A percentile compares a stretch with the other conserved stretches of the same genome.
Evolutionary conservation across 148 eudicot species (phyloP).

Genomic region (Salicornia ramosissima): DNA sequence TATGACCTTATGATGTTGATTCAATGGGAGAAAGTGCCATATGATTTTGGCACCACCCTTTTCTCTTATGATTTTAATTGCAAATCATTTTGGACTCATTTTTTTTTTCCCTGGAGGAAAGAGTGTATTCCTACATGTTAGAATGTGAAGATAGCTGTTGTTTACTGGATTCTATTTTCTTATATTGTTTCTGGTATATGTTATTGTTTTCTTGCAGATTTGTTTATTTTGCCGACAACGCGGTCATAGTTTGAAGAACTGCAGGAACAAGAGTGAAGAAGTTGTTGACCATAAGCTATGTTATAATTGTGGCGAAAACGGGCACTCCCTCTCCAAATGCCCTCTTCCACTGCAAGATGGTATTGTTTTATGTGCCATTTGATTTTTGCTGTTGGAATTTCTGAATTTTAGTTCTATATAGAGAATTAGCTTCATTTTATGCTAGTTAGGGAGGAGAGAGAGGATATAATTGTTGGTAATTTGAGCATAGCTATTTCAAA

Average conservation of each 20-base stretch:
- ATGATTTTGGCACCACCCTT: neutral
- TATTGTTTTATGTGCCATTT: conserved; percentile 23
- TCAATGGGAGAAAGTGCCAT: neutral
- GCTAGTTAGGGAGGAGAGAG: neutral
- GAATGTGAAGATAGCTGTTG: neutral
- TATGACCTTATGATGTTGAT: neutral
- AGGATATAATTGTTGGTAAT: neutral
- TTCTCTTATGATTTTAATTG: neutral
- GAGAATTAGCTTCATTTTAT: neutral
- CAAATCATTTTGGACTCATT: neutral
- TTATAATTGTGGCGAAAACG: conserved; percentile 83
- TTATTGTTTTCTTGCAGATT: conserved; percentile 42
- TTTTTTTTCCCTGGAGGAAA: neutral
- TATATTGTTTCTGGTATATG: conserved; percentile 4
- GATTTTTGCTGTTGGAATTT: neutral
- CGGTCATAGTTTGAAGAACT: conserved; percentile 87
- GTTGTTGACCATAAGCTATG: conserved; percentile 59
- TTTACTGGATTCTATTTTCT: neutral
- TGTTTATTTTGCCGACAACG: conserved; percentile 83
- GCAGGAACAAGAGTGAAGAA: conserved; percentile 59
- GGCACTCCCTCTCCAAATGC: conserved; percentile 69
- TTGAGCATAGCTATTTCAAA: too few species aligned
- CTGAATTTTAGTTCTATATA: neutral
- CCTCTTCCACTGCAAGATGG: conserved; percentile 72
- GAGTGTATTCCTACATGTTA: neutral